Base-by-base conservation (phyloP, 2,329 filamentous ascomycete species). In the Paraphoma sp. region DNA sequence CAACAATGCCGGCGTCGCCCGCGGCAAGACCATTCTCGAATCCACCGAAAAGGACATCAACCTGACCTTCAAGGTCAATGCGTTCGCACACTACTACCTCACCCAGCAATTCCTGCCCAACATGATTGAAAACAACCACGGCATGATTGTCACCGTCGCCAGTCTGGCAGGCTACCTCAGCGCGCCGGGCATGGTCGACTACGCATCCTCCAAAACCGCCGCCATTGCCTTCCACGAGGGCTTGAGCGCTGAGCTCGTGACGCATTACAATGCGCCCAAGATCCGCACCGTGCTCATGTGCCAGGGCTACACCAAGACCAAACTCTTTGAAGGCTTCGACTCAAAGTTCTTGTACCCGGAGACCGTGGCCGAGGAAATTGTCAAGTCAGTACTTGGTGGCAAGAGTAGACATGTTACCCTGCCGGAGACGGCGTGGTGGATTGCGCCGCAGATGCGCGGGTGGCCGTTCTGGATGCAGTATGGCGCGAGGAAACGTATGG, bases 21-120 rank as follows among this genome's bases (percentile, higher is more conserved):
- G 82, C 54, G 87, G 87, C 57, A 85, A 86, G 62, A 83, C 82
- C 5, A 82, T 93, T 60, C 81, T 92, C 45, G 81, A 84, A 29
- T 74, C 82, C 18, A 81, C 82, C 1, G 84, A 87, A 49, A 79
- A 78, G 17, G 84, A 88, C 62, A 81, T 90, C 60, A 84, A 84
- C 38, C 84, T 88, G 65, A 89, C 88, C 49, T 91, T 92, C 72
- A 86, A 87, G 56, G 87, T 92, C 65, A 93, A 92, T 76, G 80
- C 86, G 0, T 72, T 92, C 31, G 81, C 87, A 2, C 89, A 89
- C 76, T 91, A 86, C 79, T 87, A 83, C 80, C 81, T 87, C n/a
- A 77, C 83, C 6, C 84, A 86, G 69, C 83, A 87, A 54, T 92
- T 92, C 75, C 78, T 93, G 1, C 89, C 89, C 0, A 71, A 78